Base-by-base conservation (phyloP, 129 eudicot genomes). In the Saposhnikovia divaricata region DNA sequence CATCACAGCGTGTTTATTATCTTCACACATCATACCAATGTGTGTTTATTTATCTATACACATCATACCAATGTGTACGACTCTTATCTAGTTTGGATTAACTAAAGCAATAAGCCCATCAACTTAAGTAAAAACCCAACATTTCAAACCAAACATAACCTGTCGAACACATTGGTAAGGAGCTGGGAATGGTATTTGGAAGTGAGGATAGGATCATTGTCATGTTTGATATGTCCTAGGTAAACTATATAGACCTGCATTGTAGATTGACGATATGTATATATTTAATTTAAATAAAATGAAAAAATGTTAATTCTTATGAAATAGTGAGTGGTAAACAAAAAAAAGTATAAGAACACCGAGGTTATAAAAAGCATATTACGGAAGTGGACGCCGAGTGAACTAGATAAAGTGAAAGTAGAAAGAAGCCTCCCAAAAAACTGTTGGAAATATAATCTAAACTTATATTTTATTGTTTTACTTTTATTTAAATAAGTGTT, bases 171-270 rank as follows among this genome's bases (percentile, higher is more conserved):
- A 78, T 45, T 80, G 4, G 90, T 70, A 55, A 89, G 97, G 71
- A 89, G 92, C 19, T 75, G 78, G 80, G 85, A 46, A 85, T 91
- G 97, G 81, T 87, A 74, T 5, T 79, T 77, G 51, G 89, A 84
- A 76, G 92, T 88, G 61, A 88, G 89, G 23, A 88, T 76, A 83
- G 86, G 92, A 82, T 89, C 93, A 39, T 85, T 84, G 66, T 69
- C 68, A 79, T 86, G 75, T 39, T 69, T 82, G 79, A 82, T 83
- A 66, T 77, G 89, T 80, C 97, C 97, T 80, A 91, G 79, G 79
- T 91, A 91, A 78, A 91, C 93, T 81, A 91, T 83, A 86, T 91
- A 88, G 79, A 86, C 97, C 93, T 91, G 93, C 61, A 46, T n/a
- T 3, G 43, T 5, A 40, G 28, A n/a, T 39, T 40, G 5, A 71